phyloP scores from a whole-genome alignment of 1,139 yeast genomes.

The Casaregolazyma suthepensis region DNA sequence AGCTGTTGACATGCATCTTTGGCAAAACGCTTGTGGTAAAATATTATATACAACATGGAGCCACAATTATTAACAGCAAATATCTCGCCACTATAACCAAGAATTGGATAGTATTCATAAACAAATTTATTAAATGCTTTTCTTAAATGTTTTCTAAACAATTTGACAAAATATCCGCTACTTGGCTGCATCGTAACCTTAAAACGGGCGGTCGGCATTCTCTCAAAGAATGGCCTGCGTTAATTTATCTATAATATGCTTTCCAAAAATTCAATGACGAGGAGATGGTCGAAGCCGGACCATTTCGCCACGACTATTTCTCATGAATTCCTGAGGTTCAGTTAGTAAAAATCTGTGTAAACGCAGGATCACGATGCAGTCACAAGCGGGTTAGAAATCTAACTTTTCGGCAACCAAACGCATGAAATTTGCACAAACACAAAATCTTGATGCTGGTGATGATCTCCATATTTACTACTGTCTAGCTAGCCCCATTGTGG shows the following conservation, averaged over 20 bases:
- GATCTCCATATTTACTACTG: neutral
- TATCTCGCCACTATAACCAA: neutral
- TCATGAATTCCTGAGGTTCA: constrained; percentile 22
- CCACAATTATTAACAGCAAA: neutral
- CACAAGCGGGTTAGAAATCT: no score
- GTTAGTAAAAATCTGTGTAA: constrained; percentile 1
- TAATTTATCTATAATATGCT: neutral
- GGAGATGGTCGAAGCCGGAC: constrained; percentile 29
- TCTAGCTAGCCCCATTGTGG: neutral
- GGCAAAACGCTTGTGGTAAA: neutral
- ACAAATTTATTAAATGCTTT: neutral
- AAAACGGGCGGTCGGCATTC: neutral
- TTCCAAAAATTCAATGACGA: neutral
- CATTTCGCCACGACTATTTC: constrained; percentile 25
- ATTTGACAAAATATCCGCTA: neutral
- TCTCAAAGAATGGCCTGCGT: neutral
- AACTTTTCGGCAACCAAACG: neutral
- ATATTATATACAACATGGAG: neutral
- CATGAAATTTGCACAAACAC: neutral
- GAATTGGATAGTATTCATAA: neutral
- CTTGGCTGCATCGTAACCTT: neutral
- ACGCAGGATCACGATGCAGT: neutral
- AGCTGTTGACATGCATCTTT: neutral
- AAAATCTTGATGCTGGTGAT: neutral
- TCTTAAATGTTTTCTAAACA: neutral